Conservation (phyloP, 2,329 filamentous ascomycete genomes). For the Phaeosphaeriaceae sp. region DNA sequence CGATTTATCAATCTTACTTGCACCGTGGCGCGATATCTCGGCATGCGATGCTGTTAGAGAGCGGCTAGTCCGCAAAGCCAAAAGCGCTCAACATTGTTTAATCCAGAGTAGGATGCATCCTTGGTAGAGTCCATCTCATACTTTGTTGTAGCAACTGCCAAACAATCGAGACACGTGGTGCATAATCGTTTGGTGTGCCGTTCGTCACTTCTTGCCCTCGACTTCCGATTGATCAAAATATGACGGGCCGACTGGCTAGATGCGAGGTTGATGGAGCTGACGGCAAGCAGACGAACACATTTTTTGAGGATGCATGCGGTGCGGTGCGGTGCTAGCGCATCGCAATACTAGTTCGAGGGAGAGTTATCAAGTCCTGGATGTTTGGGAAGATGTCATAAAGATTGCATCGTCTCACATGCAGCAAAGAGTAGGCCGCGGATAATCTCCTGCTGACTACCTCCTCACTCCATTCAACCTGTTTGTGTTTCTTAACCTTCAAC, state of each 20-base stretch:
- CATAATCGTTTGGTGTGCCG: constrained; percentile 13
- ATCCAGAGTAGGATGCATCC: constrained; percentile 11
- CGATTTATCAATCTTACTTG: constrained; percentile 8
- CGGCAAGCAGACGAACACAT: constrained; percentile 18
- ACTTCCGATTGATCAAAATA: constrained; percentile 1
- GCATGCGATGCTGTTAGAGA: constrained; percentile 13
- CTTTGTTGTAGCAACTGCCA: constrained; percentile 16
- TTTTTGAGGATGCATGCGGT: background rate
- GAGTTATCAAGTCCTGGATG: too few relatives aligned
- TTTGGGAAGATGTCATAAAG: too few relatives aligned
- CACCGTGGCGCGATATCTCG: background rate
- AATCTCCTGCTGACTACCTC: too few relatives aligned
- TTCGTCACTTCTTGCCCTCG: constrained; percentile 3
- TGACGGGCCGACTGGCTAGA: background rate
- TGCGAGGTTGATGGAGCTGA: constrained; percentile 12
- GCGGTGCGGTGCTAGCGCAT: background rate
- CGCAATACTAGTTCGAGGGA: background rate
- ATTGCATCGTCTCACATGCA: too few relatives aligned
- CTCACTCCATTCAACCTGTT: too few relatives aligned
- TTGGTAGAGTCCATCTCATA: constrained; percentile 15
- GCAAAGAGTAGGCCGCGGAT: too few relatives aligned
- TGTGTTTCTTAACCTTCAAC: too few relatives aligned
- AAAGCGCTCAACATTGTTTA: constrained; percentile 16
- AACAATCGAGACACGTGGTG: constrained; percentile 22
- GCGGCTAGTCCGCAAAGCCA: constrained; percentile 8